phyloP scores from a whole-genome alignment of 352 stramenopile genomes.

The Globisporangium abappressorium region DNA sequence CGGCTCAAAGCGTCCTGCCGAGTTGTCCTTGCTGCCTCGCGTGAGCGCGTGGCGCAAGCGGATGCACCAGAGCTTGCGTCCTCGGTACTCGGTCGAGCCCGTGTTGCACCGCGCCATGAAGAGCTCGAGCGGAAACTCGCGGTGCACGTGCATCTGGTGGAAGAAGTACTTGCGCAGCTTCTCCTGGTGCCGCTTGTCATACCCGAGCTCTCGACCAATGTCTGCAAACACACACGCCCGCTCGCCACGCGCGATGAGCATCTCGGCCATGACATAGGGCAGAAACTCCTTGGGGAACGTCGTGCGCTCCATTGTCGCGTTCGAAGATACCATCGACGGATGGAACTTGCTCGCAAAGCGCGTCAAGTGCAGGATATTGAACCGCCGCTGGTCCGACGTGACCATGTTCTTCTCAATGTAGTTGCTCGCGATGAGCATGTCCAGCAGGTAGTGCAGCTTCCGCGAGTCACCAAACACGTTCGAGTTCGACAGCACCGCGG shows the following conservation, averaged over 20 bases:
- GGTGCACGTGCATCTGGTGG: conserved; percentile 58
- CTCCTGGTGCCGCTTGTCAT: conserved; percentile 74
- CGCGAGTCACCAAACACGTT: conserved; percentile 64
- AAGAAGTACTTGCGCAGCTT: conserved; percentile 83
- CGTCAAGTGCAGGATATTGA: conserved; percentile 80
- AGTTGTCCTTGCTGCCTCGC: conserved; percentile 9
- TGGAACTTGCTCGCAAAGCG: conserved; percentile 65
- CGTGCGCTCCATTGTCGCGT: conserved; percentile 47
- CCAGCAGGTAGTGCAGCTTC: conserved; percentile 81
- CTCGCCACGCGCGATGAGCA: conserved; percentile 62
- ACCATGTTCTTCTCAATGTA: conserved; percentile 81
- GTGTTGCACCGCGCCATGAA: conserved; percentile 85
- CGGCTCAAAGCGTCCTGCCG: conserved; percentile 21
- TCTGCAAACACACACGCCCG: conserved; percentile 81
- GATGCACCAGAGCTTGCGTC: conserved; percentile 80
- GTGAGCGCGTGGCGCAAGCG: conserved; percentile 33
- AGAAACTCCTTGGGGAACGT: conserved; percentile 62
- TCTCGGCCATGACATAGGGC: conserved; percentile 54
- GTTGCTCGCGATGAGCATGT: conserved; percentile 60
- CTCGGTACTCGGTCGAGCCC: conserved; percentile 39
- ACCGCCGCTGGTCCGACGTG: conserved; percentile 56
- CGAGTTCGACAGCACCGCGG: conserved; percentile 48
- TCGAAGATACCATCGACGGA: conserved; percentile 62
- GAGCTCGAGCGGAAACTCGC: conserved; percentile 63
- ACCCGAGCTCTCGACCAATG: conserved; percentile 77